These are phyloP conservation scores for Neurospora sp. DNA, from an alignment of 495 filamentous ascomycete genomes.

Conservation along the genomic window DNA sequence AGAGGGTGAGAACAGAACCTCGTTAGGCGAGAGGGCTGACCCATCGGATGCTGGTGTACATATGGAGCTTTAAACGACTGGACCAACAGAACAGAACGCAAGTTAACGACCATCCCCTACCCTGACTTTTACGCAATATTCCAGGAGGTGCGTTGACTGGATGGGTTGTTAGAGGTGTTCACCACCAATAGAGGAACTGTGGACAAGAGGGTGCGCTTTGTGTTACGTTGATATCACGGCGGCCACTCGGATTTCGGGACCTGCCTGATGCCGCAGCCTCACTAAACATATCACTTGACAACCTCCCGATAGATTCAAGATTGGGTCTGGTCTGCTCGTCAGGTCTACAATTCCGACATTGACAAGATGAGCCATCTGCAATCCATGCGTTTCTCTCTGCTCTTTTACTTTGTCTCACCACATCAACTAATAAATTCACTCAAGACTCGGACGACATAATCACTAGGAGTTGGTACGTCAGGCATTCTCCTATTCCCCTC, in stretches of 20 bases:
- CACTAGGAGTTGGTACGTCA: background rate
- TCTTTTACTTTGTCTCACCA: background rate
- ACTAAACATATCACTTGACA: background rate
- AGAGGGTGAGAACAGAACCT: background rate
- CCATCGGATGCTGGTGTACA: slow-evolving; percentile 17
- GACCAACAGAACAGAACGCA: background rate
- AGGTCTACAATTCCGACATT: background rate
- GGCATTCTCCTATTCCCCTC: background rate
- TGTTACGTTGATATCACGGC: background rate
- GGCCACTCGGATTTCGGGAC: background rate
- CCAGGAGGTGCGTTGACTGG: background rate
- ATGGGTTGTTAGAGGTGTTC: background rate
- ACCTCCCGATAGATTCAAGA: background rate
- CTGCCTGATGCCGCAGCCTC: background rate
- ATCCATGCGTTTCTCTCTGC: background rate
- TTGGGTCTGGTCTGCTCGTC: background rate
- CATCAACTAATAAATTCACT: background rate
- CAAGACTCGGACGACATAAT: background rate
- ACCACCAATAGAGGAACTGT: background rate
- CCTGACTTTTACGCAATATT: background rate
- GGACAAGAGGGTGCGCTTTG: background rate
- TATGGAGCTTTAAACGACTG: slow-evolving; percentile 17
- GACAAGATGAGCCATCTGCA: background rate
- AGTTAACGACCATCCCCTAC: background rate
- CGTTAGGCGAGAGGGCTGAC: slow-evolving; percentile 2